Conservation (phyloP, 2,329 filamentous ascomycete genomes). For the Talaromyces sp. region DNA sequence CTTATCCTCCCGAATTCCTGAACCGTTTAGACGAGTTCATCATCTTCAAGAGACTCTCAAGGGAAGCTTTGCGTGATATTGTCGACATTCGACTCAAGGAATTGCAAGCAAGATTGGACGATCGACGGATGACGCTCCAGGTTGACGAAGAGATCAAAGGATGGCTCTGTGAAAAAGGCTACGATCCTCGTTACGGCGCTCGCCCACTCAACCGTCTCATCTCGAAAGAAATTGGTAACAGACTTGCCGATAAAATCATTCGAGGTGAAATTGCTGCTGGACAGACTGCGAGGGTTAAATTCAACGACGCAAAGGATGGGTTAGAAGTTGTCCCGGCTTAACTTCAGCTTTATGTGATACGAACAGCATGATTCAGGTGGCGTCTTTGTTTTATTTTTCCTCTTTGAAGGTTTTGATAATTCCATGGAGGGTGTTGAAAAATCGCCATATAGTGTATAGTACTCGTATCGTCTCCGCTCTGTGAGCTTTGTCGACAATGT, state of each 20-base stretch:
- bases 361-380: slow-evolving; percentile 3
- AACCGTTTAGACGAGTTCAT: slow-evolving; percentile 98
- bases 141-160: slow-evolving; percentile 68
- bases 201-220: slow-evolving; percentile 88
- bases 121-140: slow-evolving; percentile 72
- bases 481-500: not conserved
- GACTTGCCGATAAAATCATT: slow-evolving; percentile 87
- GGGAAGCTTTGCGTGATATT: slow-evolving; percentile 76
- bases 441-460: not conserved
- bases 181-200: slow-evolving; percentile 87
- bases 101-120: slow-evolving; percentile 74
- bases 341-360: not conserved
- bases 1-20: slow-evolving; percentile 86
- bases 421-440: not conserved
- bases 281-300: slow-evolving; percentile 63
- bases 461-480: not conserved
- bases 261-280: slow-evolving; percentile 72
- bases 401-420: not conserved
- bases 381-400: not conserved
- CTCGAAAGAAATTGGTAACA: slow-evolving; percentile 81
- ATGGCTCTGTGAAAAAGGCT: slow-evolving; percentile 85
- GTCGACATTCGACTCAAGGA: slow-evolving; percentile 87
- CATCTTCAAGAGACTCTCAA: slow-evolving; percentile 81
- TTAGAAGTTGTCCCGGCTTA: slow-evolving; percentile 45
- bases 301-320: slow-evolving; percentile 58